Percentiles rank a stretch among this genome's conserved stretches.
phyloP scores from a whole-genome alignment of 108 stramenopile genomes.

The Chaetoceros tenuissimus region DNA sequence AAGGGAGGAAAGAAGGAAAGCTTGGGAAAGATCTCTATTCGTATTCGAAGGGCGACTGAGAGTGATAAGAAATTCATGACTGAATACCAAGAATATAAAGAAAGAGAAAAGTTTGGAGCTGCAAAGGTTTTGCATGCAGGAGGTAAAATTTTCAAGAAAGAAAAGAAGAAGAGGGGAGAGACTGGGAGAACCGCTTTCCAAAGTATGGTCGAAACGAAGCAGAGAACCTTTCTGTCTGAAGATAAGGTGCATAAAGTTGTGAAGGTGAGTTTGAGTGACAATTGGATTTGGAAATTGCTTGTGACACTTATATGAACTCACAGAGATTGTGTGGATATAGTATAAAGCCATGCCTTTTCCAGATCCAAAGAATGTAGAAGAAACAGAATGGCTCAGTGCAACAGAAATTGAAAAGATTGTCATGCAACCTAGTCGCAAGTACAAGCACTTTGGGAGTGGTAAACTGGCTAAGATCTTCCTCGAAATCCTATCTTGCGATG shows the following conservation, averaged over 20 bases:
- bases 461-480: slow-evolving; percentile 51
- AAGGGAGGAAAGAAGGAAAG: background rate
- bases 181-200: slow-evolving; percentile 2
- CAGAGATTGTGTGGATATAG: slow-evolving; percentile 1
- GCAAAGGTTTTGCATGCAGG: slow-evolving; percentile 19
- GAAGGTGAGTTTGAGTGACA: background rate
- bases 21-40: slow-evolving; percentile 46
- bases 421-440: slow-evolving; percentile 35
- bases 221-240: background rate
- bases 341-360: slow-evolving; percentile 39
- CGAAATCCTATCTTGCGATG: slow-evolving; percentile 59
- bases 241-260: background rate
- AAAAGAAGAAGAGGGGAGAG: slow-evolving; percentile 28
- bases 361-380: slow-evolving; percentile 46
- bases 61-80: slow-evolving; percentile 66
- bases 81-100: slow-evolving; percentile 13
- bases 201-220: background rate
- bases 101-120: slow-evolving; percentile 11
- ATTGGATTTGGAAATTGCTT: background rate
- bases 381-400: slow-evolving; percentile 64
- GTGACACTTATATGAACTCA: background rate
- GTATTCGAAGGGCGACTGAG: slow-evolving; percentile 56
- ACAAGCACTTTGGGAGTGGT: slow-evolving; percentile 65
- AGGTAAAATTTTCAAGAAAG: too few species aligned
- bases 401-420: slow-evolving; percentile 37